Percentiles rank a stretch among this genome's conserved stretches.
Conservation (phyloP, 768 basidiomycete species). For the Tulasnella sp. region DNA sequence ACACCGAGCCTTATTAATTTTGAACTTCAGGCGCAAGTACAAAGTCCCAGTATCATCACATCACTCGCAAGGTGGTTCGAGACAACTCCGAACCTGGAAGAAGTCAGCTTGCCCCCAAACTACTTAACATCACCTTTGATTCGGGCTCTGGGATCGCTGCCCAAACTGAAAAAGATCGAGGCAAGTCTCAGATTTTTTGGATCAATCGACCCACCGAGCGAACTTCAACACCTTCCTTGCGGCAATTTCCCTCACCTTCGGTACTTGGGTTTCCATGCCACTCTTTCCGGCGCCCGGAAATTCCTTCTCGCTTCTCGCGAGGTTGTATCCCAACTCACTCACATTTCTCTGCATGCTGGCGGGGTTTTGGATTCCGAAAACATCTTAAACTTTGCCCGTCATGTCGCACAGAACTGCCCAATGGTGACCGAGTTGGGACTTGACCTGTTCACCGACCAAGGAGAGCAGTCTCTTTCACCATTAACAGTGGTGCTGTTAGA, state of each 20-base stretch:
- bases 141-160: background rate
- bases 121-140: background rate
- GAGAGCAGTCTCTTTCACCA: no score
- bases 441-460: no score
- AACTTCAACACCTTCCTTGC: background rate
- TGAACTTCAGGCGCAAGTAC: background rate
- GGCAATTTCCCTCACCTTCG: background rate
- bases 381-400: no score
- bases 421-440: no score
- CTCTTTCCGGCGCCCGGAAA: background rate
- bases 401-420: no score
- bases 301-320: background rate
- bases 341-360: background rate
- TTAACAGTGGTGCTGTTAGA: no score
- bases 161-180: background rate
- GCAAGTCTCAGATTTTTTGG: background rate
- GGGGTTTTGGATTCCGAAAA: no score
- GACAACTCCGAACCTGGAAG: background rate
- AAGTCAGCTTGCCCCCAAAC: background rate
- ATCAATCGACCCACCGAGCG: background rate
- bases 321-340: background rate
- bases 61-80: background rate
- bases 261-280: background rate
- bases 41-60: background rate
- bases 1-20: background rate